These are phyloP conservation scores for Pythium rishiriense DNA, from an alignment of 352 stramenopile species.

Conservation along the genomic window DNA sequence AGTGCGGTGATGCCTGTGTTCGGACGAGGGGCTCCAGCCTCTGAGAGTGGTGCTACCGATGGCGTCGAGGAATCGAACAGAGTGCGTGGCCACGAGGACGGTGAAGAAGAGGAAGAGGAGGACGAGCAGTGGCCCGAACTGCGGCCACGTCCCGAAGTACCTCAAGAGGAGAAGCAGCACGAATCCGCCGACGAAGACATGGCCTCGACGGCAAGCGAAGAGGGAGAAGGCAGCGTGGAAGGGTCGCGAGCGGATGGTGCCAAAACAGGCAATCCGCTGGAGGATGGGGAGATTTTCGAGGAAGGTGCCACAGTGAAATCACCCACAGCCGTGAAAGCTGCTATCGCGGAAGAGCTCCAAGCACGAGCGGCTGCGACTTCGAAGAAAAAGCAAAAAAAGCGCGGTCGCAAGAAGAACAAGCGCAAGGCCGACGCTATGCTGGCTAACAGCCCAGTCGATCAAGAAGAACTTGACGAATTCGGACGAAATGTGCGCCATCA, in stretches of 20 bases:
- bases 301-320: constrained; percentile 45
- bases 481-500: constrained; percentile 15
- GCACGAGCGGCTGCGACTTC: background rate
- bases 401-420: constrained; percentile 76
- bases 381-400: constrained; percentile 75
- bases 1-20: constrained; percentile 1
- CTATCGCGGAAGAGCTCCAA: constrained; percentile 38
- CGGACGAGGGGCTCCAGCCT: background rate
- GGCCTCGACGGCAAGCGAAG: background rate
- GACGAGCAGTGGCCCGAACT: constrained; percentile 44
- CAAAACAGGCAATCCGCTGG: constrained; percentile 28
- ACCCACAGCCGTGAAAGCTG: constrained; percentile 38
- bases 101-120: constrained; percentile 18
- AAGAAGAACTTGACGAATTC: constrained; percentile 9
- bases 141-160: background rate
- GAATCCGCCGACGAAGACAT: constrained; percentile 10
- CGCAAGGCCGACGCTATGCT: constrained; percentile 68
- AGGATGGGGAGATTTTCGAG: constrained; percentile 80
- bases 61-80: too few relatives aligned
- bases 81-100: too few relatives aligned
- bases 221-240: constrained; percentile 1
- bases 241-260: background rate
- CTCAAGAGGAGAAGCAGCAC: constrained; percentile 4
- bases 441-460: constrained; percentile 6
- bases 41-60: too few relatives aligned